Conservation (phyloP, 176 grass and related monocot species). For the Musa beccarii region DNA sequence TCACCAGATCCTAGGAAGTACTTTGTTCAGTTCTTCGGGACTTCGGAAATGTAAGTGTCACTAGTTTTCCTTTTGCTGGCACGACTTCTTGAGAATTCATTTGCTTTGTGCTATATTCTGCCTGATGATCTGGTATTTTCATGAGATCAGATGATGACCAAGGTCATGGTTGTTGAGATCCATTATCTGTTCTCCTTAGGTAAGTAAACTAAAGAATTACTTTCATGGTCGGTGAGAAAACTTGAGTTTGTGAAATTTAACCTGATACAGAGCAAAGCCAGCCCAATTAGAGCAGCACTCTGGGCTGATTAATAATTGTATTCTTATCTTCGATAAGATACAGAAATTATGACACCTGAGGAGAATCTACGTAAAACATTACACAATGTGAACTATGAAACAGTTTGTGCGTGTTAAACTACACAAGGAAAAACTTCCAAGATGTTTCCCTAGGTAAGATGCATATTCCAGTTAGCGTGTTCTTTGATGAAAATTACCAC, state of each 20-base stretch:
- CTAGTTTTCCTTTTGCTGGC: neutral
- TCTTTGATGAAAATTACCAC: too few relatives aligned
- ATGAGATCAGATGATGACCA: neutral
- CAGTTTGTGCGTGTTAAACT: too few relatives aligned
- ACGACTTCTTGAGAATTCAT: neutral
- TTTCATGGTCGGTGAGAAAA: neutral
- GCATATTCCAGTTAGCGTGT: too few relatives aligned
- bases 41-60: constrained; percentile 66
- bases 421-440: too few relatives aligned
- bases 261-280: neutral
- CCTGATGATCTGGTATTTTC: neutral
- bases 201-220: neutral
- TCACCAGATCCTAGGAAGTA: constrained; percentile 49
- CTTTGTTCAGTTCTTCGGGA: constrained; percentile 91
- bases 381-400: too few relatives aligned
- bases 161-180: neutral
- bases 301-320: too few relatives aligned
- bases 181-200: neutral
- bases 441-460: too few relatives aligned
- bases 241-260: neutral
- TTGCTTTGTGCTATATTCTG: neutral
- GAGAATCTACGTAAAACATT: too few relatives aligned
- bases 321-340: too few relatives aligned
- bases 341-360: too few relatives aligned
- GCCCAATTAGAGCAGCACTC: neutral